Percentiles rank a stretch among this genome's conserved stretches.
These are phyloP conservation scores for Passalora sequoiae DNA, from an alignment of 2,329 filamentous ascomycete species.

Conservation along the genomic window DNA sequence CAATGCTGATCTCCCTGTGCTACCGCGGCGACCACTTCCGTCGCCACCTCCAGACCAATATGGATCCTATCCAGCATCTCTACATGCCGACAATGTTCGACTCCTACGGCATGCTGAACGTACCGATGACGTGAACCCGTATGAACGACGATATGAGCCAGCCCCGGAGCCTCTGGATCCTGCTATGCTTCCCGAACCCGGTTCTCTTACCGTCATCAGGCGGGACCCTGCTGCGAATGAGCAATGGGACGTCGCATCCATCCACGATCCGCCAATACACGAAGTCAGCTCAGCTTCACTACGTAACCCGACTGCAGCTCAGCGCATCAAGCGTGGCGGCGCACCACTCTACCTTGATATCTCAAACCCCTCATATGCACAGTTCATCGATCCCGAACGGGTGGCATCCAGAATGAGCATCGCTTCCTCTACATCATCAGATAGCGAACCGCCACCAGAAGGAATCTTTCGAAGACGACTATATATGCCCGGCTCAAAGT, in stretches of 20 bases:
- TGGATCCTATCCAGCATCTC: constrained; percentile 10
- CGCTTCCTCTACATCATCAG: constrained; percentile 21
- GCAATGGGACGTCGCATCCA: constrained; percentile 50
- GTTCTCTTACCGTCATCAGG: constrained; percentile 46
- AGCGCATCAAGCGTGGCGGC: constrained; percentile 36
- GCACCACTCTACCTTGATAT: constrained; percentile 51
- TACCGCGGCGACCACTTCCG: constrained; percentile 24
- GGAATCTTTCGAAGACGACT: constrained; percentile 43
- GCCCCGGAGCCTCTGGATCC: constrained; percentile 10
- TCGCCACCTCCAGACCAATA: constrained; percentile 24
- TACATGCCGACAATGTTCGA: constrained; percentile 23
- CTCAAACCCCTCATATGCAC: constrained; percentile 55
- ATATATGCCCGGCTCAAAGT: constrained; percentile 45
- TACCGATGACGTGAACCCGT: constrained; percentile 24
- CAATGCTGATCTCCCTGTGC: constrained; percentile 17
- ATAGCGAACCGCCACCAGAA: constrained; percentile 26
- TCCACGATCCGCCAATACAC: constrained; percentile 42
- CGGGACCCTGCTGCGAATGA: constrained; percentile 45
- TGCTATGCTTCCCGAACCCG: constrained; percentile 11
- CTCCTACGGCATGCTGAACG: constrained; percentile 21
- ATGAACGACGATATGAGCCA: constrained; percentile 17
- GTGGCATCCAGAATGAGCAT: constrained; percentile 26
- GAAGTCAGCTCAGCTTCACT: constrained; percentile 42
- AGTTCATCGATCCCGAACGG: constrained; percentile 44
- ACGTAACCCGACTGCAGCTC: constrained; percentile 25